Percentiles rank a stretch among this genome's conserved stretches.
Conservation (phyloP, 2,329 filamentous ascomycete species). For the Cercospora beticola region DNA sequence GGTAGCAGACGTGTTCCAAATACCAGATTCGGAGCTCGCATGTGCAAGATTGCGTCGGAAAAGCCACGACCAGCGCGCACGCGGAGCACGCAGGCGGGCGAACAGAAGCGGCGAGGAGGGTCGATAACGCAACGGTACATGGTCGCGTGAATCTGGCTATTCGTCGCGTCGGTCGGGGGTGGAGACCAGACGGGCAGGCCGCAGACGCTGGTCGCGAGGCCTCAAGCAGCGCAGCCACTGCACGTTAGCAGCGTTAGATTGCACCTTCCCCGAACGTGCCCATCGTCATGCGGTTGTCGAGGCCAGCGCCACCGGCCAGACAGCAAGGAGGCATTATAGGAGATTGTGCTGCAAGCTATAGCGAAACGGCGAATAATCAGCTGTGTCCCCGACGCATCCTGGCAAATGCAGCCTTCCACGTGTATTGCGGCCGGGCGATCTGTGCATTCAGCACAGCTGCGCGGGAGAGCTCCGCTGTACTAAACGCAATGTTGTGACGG, state of each 20-base stretch:
- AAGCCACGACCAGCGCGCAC: background rate
- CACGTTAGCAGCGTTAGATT: background rate
- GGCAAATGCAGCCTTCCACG: conserved; percentile 2
- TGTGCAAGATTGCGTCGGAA: background rate
- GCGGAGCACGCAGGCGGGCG: background rate
- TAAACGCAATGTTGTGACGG: background rate
- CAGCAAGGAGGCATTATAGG: background rate
- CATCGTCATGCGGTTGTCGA: background rate
- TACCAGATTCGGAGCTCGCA: background rate
- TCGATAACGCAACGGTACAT: background rate
- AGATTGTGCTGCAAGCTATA: background rate
- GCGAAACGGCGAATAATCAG: conserved; percentile 6
- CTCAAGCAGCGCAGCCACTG: background rate
- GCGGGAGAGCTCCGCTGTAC: background rate
- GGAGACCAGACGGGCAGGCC: background rate
- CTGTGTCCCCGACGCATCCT: background rate
- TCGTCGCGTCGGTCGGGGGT: background rate
- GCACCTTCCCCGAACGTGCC: background rate
- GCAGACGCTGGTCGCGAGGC: background rate
- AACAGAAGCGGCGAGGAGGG: background rate
- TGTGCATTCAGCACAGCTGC: background rate
- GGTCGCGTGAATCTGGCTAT: background rate
- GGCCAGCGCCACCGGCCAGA: background rate
- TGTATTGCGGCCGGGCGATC: background rate
- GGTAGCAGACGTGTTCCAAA: conserved; percentile 1